Conservation (phyloP, 2,329 filamentous ascomycete species). For the Calonectria pteridis region DNA sequence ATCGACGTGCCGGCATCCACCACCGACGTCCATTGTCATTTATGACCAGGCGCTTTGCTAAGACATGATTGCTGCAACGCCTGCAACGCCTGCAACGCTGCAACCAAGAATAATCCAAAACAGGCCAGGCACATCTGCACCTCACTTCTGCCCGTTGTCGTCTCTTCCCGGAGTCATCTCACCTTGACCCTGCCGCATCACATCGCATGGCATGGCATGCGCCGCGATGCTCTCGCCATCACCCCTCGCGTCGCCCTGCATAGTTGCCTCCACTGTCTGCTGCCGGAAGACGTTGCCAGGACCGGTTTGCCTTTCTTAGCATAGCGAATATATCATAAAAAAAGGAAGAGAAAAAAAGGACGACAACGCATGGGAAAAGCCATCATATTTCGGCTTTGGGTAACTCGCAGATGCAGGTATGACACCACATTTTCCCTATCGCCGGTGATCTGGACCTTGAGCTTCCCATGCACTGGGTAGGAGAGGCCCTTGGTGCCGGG, state of each 20-base stretch:
- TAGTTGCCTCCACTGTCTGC: conserved; percentile 5
- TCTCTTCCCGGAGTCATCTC: conserved; percentile 2
- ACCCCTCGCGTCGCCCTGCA: conserved; percentile 6
- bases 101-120: conserved; percentile 11
- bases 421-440: conserved; percentile 38
- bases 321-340: conserved; percentile 17
- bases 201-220: conserved; percentile 6
- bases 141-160: conserved; percentile 3
- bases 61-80: conserved; percentile 10
- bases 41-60: conserved; percentile 13
- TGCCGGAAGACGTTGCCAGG: not conserved
- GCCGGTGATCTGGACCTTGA: conserved; percentile 15
- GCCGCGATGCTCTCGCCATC: conserved; percentile 1
- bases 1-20: conserved; percentile 34
- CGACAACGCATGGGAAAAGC: conserved; percentile 7
- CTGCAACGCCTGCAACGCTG: conserved; percentile 7
- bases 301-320: conserved; percentile 1
- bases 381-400: conserved; percentile 37
- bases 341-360: not conserved
- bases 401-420: conserved; percentile 37
- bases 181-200: conserved; percentile 1
- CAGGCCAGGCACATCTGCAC: conserved; percentile 23
- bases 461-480: conserved; percentile 12
- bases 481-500: conserved; percentile 24
- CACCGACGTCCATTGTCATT: conserved; percentile 19